phyloP scores from a whole-genome alignment of 495 filamentous ascomycete species.

The Apodospora peruviana region DNA sequence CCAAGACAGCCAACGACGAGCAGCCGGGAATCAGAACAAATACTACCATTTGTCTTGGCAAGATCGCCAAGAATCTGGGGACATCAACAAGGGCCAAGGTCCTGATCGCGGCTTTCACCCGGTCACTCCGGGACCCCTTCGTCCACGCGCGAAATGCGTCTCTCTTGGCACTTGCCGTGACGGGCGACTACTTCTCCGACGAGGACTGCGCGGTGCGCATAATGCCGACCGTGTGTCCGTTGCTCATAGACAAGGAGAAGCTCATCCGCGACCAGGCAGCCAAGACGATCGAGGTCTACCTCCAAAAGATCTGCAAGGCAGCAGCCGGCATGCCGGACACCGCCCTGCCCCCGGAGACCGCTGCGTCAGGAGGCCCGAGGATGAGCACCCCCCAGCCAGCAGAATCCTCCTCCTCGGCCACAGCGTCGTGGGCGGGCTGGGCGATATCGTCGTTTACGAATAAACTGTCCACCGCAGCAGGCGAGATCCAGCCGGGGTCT shows the following conservation, averaged over 20 bases:
- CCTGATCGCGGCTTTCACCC: slow-evolving; percentile 81
- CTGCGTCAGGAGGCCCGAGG: slow-evolving; percentile 49
- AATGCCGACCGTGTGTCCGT: slow-evolving; percentile 76
- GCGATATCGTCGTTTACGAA: slow-evolving; percentile 99
- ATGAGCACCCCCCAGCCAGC: slow-evolving; percentile 67
- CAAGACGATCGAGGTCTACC: slow-evolving; percentile 85
- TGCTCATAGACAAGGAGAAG: slow-evolving; percentile 81
- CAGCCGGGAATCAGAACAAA: slow-evolving; percentile 97
- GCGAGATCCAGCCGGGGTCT: slow-evolving; percentile 60
- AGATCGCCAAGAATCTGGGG: slow-evolving; percentile 86
- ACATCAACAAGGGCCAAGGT: slow-evolving; percentile 78
- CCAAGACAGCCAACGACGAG: slow-evolving; percentile 95
- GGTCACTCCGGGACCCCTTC: slow-evolving; percentile 88
- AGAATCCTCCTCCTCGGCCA: slow-evolving; percentile 53
- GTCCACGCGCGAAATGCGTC: slow-evolving; percentile 87
- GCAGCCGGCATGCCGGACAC: slow-evolving; percentile 75
- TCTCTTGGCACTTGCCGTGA: slow-evolving; percentile 77
- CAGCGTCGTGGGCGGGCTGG: slow-evolving; percentile 77
- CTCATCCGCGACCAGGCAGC: slow-evolving; percentile 84
- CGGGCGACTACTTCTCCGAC: slow-evolving; percentile 78
- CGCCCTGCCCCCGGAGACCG: slow-evolving; percentile 46
- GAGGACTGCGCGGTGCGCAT: slow-evolving; percentile 84
- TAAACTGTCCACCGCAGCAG: slow-evolving; percentile 74
- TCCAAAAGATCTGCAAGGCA: slow-evolving; percentile 76
- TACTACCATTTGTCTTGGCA: slow-evolving; percentile 93